Base-by-base conservation (phyloP, 495 filamentous ascomycete species). In the Massariosphaeria phaeospora region DNA sequence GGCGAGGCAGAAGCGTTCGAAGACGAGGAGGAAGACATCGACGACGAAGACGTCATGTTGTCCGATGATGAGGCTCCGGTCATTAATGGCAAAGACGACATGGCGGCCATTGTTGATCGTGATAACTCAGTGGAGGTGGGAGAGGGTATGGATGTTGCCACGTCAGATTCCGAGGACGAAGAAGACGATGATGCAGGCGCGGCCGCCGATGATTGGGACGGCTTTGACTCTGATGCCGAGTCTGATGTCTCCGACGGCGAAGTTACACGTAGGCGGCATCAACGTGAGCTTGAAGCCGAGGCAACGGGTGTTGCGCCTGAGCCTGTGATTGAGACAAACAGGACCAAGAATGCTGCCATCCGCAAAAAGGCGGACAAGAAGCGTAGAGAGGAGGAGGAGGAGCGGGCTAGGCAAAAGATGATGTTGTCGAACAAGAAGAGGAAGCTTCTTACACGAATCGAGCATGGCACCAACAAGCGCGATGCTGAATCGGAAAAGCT, bases 271-370 rank as follows among this genome's bases (percentile, higher is more conserved):
- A 72, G 75, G 34, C 84, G 83, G 55, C 79, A 88, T 67, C 93
- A 97, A 71, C 81, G 78, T 46, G 93, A 98, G 70, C 77, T 97
- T 12, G 90, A 96, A 70, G 91, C 94, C 29, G 91, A 97, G 70
- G 82, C 91, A 21, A 73, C 75, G 9, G 83, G 83, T 57, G 69
- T 76, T 42, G 71, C 73, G 0, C 75, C 79, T 66, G 69, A 76
- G 23, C 25, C 61, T 12, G 18, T n/a, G 10, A 29, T 25, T 8
- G 45, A 18, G 12, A 55, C 39, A 1, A 52, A 39, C 7, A 62
- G 62, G 41, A 57, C 47, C 8, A 60, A 70, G 35, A 61, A 52
- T 10, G 57, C 59, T 1, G 50, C 65, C 43, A 49, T 60, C 7
- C 60, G 60, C 53, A 65, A 69, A 34, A 52, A 63, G 46, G 59